phyloP scores from a whole-genome alignment of 345 rosid genomes.

The Excoecaria cochinchinensis region DNA sequence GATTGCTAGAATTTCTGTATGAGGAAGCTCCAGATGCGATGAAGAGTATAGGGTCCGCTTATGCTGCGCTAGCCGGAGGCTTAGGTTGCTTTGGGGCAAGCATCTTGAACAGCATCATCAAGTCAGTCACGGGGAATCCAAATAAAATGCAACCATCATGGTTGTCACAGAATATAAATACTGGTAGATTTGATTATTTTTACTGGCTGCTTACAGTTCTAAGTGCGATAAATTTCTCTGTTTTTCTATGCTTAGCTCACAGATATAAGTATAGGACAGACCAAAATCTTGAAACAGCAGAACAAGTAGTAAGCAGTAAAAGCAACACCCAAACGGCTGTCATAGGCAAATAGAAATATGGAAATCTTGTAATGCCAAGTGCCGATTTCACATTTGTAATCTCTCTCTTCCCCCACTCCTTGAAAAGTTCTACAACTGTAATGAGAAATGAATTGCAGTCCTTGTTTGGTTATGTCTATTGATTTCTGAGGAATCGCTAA shows the following conservation, averaged over 20 bases:
- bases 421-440: too few relatives aligned
- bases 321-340: constrained; percentile 18
- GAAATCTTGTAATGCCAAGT: neutral
- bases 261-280: constrained; percentile 62
- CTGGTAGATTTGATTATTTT: constrained; percentile 70
- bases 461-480: too few relatives aligned
- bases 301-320: constrained; percentile 24
- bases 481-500: neutral
- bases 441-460: too few relatives aligned
- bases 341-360: neutral
- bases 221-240: constrained; percentile 61
- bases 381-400: constrained; percentile 1
- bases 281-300: constrained; percentile 28
- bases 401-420: neutral
- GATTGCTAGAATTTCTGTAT: constrained; percentile 74
- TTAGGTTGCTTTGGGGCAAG: constrained; percentile 80
- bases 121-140: constrained; percentile 52
- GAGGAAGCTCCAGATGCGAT: constrained; percentile 96
- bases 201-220: constrained; percentile 74
- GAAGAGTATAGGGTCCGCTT: constrained; percentile 96
- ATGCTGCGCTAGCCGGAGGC: constrained; percentile 85
- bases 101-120: constrained; percentile 68
- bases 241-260: constrained; percentile 60
- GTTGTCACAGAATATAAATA: constrained; percentile 83
- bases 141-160: constrained; percentile 48